A percentile compares a stretch with the other conserved stretches of the same genome.
Conservation (phyloP, 352 stramenopile genomes). For the Pythium phragmitis region DNA sequence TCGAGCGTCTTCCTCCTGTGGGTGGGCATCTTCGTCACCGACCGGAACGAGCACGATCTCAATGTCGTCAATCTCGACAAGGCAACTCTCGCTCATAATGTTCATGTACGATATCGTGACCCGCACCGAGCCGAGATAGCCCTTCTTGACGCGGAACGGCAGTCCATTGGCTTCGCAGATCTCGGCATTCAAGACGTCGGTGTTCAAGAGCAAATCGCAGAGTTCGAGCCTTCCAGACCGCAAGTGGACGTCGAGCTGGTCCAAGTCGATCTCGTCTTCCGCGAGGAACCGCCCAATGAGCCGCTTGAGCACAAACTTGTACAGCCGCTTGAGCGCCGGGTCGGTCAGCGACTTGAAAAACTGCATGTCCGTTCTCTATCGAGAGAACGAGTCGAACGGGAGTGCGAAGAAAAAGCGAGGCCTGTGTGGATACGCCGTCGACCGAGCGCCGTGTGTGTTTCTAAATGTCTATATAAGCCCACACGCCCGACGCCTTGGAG, state of each 20-base stretch:
- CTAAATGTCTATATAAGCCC: not conserved
- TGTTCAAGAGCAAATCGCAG: slow-evolving; percentile 79
- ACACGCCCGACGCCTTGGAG: not conserved
- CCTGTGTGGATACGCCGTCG: not conserved
- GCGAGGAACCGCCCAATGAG: slow-evolving; percentile 86
- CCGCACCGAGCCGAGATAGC: slow-evolving; percentile 81
- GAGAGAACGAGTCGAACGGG: not conserved
- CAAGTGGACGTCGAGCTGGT: slow-evolving; percentile 85
- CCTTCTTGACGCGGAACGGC: slow-evolving; percentile 85
- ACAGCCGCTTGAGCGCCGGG: slow-evolving; percentile 86
- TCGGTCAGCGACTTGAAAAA: slow-evolving; percentile 90
- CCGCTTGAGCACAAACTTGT: slow-evolving; percentile 91
- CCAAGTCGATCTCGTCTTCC: slow-evolving; percentile 79
- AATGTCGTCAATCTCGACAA: slow-evolving; percentile 87
- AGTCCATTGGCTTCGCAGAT: slow-evolving; percentile 64
- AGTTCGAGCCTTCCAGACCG: slow-evolving; percentile 74
- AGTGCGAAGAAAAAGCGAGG: too few relatives aligned
- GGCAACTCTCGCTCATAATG: slow-evolving; percentile 87
- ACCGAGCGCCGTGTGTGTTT: not conserved
- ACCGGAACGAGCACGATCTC: slow-evolving; percentile 83
- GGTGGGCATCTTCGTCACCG: slow-evolving; percentile 9
- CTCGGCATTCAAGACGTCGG: slow-evolving; percentile 77
- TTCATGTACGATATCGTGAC: slow-evolving; percentile 86
- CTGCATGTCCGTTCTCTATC: slow-evolving; percentile 40
- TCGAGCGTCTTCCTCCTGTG: slow-evolving; percentile 7